Percentiles rank a stretch among this genome's conserved stretches.
phyloP scores from a whole-genome alignment of 192 early-diverging fungal genomes.

The Kappamyces sp. region DNA sequence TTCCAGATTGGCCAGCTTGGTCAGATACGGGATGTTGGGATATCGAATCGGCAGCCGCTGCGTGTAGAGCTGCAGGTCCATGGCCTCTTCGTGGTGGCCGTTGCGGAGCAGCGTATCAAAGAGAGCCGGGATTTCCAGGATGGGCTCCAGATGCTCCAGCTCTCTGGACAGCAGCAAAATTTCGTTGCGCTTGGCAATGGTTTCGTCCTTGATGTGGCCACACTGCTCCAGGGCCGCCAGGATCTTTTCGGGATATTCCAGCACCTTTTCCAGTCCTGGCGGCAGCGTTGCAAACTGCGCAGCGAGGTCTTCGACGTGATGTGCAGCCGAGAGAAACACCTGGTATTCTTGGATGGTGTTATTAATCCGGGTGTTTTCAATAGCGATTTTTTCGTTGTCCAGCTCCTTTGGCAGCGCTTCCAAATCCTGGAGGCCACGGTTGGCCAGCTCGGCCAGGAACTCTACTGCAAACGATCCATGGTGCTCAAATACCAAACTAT shows the following conservation, averaged over 20 bases:
- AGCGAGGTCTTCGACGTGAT: background rate
- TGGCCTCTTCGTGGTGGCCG: conserved; percentile 77
- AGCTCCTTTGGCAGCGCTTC: background rate
- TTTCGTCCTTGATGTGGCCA: conserved; percentile 3
- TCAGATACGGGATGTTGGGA: conserved; percentile 49
- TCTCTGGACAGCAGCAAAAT: conserved; percentile 11
- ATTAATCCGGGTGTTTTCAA: conserved; percentile 11
- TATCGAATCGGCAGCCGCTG: conserved; percentile 52
- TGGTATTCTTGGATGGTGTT: conserved; percentile 12
- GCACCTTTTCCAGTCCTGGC: background rate
- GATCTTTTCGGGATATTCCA: background rate
- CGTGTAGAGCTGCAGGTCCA: conserved; percentile 70
- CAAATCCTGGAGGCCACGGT: background rate
- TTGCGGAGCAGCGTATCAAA: conserved; percentile 76
- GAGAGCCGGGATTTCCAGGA: conserved; percentile 72
- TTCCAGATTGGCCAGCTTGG: conserved; percentile 42
- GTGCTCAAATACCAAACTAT: background rate
- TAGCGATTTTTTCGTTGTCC: background rate
- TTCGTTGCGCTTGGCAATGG: background rate
- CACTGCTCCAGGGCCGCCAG: background rate
- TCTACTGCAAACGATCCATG: background rate
- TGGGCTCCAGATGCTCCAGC: conserved; percentile 48
- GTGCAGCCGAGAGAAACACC: conserved; percentile 1
- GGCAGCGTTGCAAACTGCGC: conserved; percentile 2
- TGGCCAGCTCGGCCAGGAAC: background rate